Evolutionary conservation across 148 eudicot genomes (phyloP).

Genomic region (Camellia sinensis): DNA sequence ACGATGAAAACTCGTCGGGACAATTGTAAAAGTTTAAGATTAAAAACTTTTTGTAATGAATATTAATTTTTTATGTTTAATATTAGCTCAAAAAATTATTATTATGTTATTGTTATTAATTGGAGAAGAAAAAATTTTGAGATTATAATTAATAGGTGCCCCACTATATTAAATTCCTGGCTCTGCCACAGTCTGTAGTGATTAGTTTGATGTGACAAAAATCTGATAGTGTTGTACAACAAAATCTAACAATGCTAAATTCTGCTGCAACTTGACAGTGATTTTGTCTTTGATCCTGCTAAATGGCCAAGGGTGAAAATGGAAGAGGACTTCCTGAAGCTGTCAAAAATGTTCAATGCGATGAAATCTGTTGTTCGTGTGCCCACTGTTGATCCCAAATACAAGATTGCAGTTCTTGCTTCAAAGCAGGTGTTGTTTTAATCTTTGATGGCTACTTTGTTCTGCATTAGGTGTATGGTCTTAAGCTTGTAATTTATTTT

Average conservation of each 20-base stretch:
- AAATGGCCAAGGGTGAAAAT: conserved; percentile 85
- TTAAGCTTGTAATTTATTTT: too few species aligned
- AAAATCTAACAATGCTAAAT: neutral
- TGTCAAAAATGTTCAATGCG: conserved; percentile 63
- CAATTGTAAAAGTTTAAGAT: too few species aligned
- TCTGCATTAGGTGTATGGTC: neutral
- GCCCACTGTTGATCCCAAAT: conserved; percentile 73
- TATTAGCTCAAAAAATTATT: too few species aligned
- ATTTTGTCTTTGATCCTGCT: conserved; percentile 68
- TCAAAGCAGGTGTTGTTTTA: conserved; percentile 75
- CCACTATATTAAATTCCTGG: too few species aligned
- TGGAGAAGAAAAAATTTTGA: too few species aligned
- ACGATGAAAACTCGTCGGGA: too few species aligned
- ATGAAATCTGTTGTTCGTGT: conserved; percentile 78
- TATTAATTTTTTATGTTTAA: too few species aligned
- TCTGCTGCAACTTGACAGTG: conserved; percentile 47
- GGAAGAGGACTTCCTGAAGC: conserved; percentile 72
- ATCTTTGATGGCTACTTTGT: neutral
- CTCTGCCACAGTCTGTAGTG: neutral
- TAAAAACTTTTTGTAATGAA: too few species aligned
- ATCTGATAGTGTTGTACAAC: neutral
- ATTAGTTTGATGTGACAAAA: neutral
- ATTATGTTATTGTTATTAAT: too few species aligned
- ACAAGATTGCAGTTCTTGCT: conserved; percentile 82
- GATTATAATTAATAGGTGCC: too few species aligned